Conservation (phyloP, 495 filamentous ascomycete species). For the Tuber microsphaerosporum region DNA sequence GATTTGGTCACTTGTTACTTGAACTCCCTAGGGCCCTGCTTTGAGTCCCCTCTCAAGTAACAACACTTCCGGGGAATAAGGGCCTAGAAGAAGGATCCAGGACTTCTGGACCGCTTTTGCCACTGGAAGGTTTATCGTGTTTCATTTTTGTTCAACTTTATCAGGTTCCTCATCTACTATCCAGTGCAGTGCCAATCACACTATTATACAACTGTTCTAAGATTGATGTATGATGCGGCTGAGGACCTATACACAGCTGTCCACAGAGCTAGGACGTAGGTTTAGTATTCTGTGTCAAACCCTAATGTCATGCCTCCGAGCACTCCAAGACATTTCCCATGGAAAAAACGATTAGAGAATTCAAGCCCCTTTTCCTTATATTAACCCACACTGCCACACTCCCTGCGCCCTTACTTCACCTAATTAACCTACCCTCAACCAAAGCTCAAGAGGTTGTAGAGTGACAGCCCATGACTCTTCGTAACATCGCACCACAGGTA, state of each 20-base stretch:
- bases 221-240: too few relatives aligned
- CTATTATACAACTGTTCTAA: neutral
- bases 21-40: neutral
- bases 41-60: neutral
- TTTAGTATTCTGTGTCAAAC: neutral
- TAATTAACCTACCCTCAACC: neutral
- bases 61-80: neutral
- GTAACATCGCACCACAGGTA: too few relatives aligned
- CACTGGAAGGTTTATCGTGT: neutral
- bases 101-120: neutral
- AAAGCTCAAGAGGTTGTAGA: neutral
- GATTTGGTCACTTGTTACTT: neutral
- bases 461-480: neutral
- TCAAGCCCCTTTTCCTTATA: neutral
- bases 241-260: neutral
- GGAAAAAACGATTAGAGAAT: neutral
- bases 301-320: neutral
- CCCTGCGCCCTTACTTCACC: too few relatives aligned
- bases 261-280: neutral
- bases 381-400: too few relatives aligned
- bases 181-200: neutral
- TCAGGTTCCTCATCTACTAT: neutral
- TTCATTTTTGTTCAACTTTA: neutral
- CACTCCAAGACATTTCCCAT: neutral
- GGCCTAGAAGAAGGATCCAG: neutral